Evolutionary conservation across 192 early-diverging fungal species (phyloP).

Genomic region (Globomyces pollinis-pini): DNA sequence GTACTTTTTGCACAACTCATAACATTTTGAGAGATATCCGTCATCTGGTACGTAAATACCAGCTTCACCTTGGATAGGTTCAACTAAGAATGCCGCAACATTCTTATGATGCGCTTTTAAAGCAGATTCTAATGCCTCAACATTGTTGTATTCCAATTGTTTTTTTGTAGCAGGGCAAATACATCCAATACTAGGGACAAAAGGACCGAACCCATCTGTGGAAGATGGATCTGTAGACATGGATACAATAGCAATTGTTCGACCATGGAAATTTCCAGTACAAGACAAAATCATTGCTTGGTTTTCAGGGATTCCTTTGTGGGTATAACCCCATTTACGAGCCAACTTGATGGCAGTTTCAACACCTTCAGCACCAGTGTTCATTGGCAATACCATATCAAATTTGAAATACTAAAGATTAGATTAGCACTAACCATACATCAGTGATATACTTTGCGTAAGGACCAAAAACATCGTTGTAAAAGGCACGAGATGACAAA

Average conservation of each 20-base stretch:
- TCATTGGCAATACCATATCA: slow-evolving; percentile 98
- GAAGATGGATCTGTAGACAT: slow-evolving; percentile 91
- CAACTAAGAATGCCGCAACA: slow-evolving; percentile 91
- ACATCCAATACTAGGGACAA: slow-evolving; percentile 78
- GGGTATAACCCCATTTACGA: slow-evolving; percentile 88
- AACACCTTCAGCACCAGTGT: slow-evolving; percentile 97
- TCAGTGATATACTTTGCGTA: slow-evolving; percentile 87
- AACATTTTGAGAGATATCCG: slow-evolving; percentile 80
- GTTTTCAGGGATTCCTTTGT: slow-evolving; percentile 74
- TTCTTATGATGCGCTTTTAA: slow-evolving; percentile 73
- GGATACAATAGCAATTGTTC: slow-evolving; percentile 86
- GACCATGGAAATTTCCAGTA: slow-evolving; percentile 91
- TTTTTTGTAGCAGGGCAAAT: slow-evolving; percentile 64
- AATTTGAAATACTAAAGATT: slow-evolving; percentile 72
- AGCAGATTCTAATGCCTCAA: slow-evolving; percentile 80
- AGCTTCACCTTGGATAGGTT: slow-evolving; percentile 99
- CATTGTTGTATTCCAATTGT: slow-evolving; percentile 73
- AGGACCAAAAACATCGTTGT: slow-evolving; percentile 86
- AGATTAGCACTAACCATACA: slow-evolving; percentile 25
- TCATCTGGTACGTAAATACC: slow-evolving; percentile 91
- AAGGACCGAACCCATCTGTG: slow-evolving; percentile 86
- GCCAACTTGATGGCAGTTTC: slow-evolving; percentile 98
- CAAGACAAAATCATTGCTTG: slow-evolving; percentile 78
- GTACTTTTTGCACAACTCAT: slow-evolving; percentile 93
- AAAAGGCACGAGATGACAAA: slow-evolving; percentile 91